Percentiles rank a stretch among this genome's conserved stretches.
Conservation (phyloP, 2,329 filamentous ascomycete genomes). For the Colletotrichum navitas region DNA sequence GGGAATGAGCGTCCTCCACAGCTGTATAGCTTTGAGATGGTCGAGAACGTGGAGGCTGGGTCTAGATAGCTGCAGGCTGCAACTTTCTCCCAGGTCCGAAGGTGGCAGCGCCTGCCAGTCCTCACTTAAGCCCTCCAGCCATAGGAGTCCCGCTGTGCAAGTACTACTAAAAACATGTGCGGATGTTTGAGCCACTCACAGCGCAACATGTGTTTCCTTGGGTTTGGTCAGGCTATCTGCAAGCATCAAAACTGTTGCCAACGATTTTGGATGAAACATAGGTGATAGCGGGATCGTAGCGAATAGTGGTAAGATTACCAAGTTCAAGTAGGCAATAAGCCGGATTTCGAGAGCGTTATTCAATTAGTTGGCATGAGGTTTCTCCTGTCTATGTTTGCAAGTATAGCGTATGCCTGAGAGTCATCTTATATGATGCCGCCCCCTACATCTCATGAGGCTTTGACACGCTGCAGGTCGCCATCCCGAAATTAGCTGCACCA, state of each 20-base stretch:
- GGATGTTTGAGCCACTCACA: no score
- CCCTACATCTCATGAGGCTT: constrained; percentile 52
- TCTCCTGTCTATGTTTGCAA: constrained; percentile 50
- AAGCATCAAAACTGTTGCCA: no score
- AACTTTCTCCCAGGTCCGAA: not conserved
- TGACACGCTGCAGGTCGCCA: constrained; percentile 43
- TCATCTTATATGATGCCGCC: constrained; percentile 54
- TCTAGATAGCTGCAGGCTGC: not conserved
- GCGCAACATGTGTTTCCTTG: no score
- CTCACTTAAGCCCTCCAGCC: no score
- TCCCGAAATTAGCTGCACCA: no score
- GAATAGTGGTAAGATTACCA: constrained; percentile 16
- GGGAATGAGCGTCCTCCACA: not conserved
- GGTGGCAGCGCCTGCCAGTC: not conserved
- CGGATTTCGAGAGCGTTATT: constrained; percentile 46
- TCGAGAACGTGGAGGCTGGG: constrained; percentile 3
- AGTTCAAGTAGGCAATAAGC: constrained; percentile 27
- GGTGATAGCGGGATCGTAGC: constrained; percentile 13
- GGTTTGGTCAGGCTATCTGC: no score
- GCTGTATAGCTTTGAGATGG: constrained; percentile 27
- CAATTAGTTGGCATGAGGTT: constrained; percentile 52
- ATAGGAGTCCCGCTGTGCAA: no score
- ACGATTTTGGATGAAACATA: no score
- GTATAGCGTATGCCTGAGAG: constrained; percentile 56
- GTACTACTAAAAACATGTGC: no score